Base-by-base conservation (phyloP, 306 rosid species). In the Psophocarpus tetragonolobus region DNA sequence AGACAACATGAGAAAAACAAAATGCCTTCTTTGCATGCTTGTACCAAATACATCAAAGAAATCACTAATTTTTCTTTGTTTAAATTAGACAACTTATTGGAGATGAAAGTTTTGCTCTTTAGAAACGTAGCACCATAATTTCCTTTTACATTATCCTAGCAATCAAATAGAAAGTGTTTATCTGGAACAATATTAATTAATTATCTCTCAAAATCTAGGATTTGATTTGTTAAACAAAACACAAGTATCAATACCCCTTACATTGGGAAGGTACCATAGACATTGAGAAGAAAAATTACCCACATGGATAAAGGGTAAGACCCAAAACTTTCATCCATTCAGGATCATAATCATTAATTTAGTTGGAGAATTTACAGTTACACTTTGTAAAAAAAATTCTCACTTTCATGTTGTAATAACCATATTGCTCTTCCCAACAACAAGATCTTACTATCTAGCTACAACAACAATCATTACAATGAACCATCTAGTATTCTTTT, bases 271-370 rank as follows among this genome's bases (percentile, higher is more conserved):
- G n/a, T n/a, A n/a, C n/a, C n/a, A n/a, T n/a, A n/a, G n/a, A n/a
- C n/a, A n/a, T n/a, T n/a, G 73, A 78, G 85, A 81, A 74, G 77
- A 75, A 80, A 42, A 60, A 74, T 33, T 75, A 70, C 75, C 77
- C 87, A 82, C 91, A 91, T 84, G 94, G 74, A 83, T 44, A 67
- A 51, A 50, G 76, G 67, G 65, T 44, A 63, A 76, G 77, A 44
- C 54, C 78, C 72, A 81, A 62, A 45, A 66, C 38, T 67, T 73
- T 72, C 82, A 74, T 53, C 69, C 77, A 73, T 47, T 45, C 60
- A 67, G 60, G 64, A 77, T 74, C 62, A 74, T 79, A 80, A 63
- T 75, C 81, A 66, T 77, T 73, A 88, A 77, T 86, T 65, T 71
- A 45, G 15, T 54, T 50, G 41, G 70, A 38, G 33, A 61, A 67